Evolutionary conservation across 345 rosid species (phyloP).

Genomic region (Melastoma malabathricum): DNA sequence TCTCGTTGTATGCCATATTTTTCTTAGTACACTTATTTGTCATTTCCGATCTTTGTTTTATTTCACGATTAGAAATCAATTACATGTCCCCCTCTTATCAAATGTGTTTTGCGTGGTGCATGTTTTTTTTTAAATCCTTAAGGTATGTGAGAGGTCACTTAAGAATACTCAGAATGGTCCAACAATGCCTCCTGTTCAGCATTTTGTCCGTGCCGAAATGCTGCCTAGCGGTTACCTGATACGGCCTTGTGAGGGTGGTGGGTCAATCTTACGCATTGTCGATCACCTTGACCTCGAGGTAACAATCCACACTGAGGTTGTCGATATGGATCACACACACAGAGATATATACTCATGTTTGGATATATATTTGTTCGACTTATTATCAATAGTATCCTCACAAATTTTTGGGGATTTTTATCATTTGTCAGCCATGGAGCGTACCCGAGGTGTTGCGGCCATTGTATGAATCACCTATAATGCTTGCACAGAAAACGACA

Average conservation of each 20-base stretch:
- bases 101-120: neutral
- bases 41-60: too few species aligned
- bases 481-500: slow-evolving; percentile 95
- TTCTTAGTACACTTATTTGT: too few species aligned
- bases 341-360: too few species aligned
- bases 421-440: slow-evolving; percentile 42
- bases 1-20: slow-evolving; percentile 56
- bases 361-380: too few species aligned
- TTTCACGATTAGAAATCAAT: too few species aligned
- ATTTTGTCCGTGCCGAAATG: slow-evolving; percentile 98
- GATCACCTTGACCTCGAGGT: slow-evolving; percentile 99
- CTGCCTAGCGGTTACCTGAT: slow-evolving; percentile 93
- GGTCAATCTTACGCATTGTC: slow-evolving; percentile 89
- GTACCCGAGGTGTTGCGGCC: slow-evolving; percentile 99
- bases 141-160: slow-evolving; percentile 95
- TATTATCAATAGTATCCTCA: too few species aligned
- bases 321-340: too few species aligned
- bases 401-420: too few species aligned
- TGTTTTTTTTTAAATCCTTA: neutral
- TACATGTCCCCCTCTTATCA: neutral
- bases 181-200: slow-evolving; percentile 89
- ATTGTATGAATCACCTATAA: slow-evolving; percentile 82
- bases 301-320: too few species aligned
- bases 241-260: slow-evolving; percentile 98
- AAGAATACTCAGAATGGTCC: slow-evolving; percentile 95